Base-by-base conservation (phyloP, 257 asterid species). In the Linderniella brevidens region DNA sequence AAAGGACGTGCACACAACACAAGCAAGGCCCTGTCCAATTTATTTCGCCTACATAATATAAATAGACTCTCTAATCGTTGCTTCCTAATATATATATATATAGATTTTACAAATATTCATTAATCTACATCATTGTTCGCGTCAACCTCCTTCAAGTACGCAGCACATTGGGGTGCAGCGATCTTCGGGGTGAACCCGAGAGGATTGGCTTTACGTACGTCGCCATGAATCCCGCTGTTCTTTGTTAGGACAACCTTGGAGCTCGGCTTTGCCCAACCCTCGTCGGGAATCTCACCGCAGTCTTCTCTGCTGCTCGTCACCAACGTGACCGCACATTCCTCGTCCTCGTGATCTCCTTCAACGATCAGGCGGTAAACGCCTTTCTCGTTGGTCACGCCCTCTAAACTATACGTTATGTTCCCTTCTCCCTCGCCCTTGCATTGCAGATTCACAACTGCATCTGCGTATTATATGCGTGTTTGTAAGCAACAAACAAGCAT, bases 291-390 rank as follows among this genome's bases (percentile, higher is more conserved):
- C 41, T 68, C 71, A 12, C 9, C 52, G 29, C 75, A 69, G 46
- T 64, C 71, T 0, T 48, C 46, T 38, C 40, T 60, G 48, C 62
- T 17, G 48, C 75, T 69, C 57, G 60, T 64, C 40, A 54, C 41
- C 44, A 55, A 45, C 7, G 41, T 54, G 41, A 64, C 35, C 41
- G 59, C 68, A 35, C 75, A 69, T 8, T 54, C 19, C 8, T 69
- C 72, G 0, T 61, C 65, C 52, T 60, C 68, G 47, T 64, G 75
- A 17, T 69, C 62, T 3, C 61, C 65, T 15, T 60, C 60, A 29
- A 51, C 68, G 3, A 42, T 48, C 44, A 69, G 41, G 16, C 19
- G 40, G 62, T 69, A 69, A 16, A 15, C 4, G 11, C 75, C 75
- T 0, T 13, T 11, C 0, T 11, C 19, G 12, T 64, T 46, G 0